Evolutionary conservation across 257 asterid genomes (phyloP), one percentile per base, ranked within the genome.

Genomic region (Paulownia fortunei): DNA sequence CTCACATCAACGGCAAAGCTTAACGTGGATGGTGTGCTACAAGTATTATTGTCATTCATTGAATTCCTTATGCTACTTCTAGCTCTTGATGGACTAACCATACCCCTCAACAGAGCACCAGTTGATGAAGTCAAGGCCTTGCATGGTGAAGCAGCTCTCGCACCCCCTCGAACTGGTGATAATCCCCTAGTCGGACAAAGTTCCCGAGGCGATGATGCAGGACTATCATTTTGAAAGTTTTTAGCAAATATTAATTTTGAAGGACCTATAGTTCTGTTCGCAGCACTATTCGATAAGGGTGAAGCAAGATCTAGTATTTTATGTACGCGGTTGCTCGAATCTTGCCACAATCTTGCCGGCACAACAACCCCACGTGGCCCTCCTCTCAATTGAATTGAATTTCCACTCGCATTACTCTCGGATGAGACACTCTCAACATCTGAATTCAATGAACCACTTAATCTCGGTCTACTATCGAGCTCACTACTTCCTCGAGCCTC

Each of bases 161-260:
- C 58, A 52, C 84, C 85, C 41, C 88, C 92, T 67, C 92, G 92
- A 73, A 86, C 80, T n/a, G 98, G 96, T 73, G 98, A 94, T 21
- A 81, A 66, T 77, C 96, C 93, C 82, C 88, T 83, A 64, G 74
- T 79, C 27, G 80, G 24, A 10, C 60, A 76, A 61, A 76, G 67
- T 52, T 74, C 85, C 58, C 88, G 83, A 46, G 92, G 90, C 15
- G 93, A 88, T 59, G 95, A 84, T 27, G 55, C 77, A 30, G 86
- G 87, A 82, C 83, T 79, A 30, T 86, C 90, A 74, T 56, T 81
- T 69, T 69, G 79, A 82, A 72, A 46, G 59, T 82, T 91, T 77
- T 87, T 91, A 2, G 85, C 79, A 51, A 75, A 77, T 24, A 52
- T 76, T 77, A 73, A 49, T 81, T 85, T 92, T 16, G 91, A 75